Evolutionary conservation across 257 asterid species (phyloP).

Genomic region (Anisodus tanguticus): DNA sequence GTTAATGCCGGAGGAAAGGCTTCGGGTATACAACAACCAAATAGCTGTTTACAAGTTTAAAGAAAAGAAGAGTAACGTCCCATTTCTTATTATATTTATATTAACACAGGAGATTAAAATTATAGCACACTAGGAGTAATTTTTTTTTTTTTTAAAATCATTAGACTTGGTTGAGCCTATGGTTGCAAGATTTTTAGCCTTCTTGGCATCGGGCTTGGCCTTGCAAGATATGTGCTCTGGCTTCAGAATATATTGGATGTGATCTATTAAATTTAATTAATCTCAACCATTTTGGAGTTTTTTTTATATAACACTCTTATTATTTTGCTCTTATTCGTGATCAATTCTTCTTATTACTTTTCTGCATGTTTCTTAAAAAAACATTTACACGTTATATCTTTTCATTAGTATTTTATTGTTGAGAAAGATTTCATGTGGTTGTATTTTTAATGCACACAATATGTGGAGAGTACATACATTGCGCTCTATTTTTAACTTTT

Average conservation of each 20-base stretch:
- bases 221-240: background rate
- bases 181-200: background rate
- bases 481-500: too few species aligned
- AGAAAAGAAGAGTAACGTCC: background rate
- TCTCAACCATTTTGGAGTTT: background rate
- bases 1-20: slow-evolving; percentile 55
- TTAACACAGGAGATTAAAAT: background rate
- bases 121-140: background rate
- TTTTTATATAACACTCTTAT: too few species aligned
- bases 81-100: background rate
- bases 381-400: background rate
- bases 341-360: background rate
- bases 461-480: too few species aligned
- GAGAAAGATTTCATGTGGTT: too few species aligned
- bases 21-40: slow-evolving; percentile 46
- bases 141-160: background rate
- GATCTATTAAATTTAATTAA: background rate
- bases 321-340: background rate
- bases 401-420: too few species aligned
- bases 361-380: background rate
- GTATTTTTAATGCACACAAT: too few species aligned
- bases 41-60: slow-evolving; percentile 49
- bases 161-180: background rate
- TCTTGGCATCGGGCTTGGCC: background rate
- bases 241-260: background rate